phyloP scores from a whole-genome alignment of 2,329 filamentous ascomycete species.

The Colletotrichum brevisporum region DNA sequence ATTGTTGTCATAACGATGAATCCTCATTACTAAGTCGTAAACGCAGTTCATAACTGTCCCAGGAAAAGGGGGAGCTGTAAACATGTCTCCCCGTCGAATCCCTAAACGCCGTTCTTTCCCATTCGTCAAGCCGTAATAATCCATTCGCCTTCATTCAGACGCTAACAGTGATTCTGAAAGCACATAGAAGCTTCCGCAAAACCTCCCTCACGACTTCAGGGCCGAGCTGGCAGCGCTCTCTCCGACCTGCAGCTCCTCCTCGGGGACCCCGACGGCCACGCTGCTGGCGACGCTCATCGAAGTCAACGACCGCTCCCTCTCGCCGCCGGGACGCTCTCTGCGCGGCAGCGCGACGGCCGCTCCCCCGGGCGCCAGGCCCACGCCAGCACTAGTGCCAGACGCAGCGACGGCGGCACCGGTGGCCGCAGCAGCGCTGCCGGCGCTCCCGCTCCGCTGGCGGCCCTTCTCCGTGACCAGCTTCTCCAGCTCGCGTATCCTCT shows the following conservation, averaged over 20 bases:
- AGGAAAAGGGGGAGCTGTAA: neutral
- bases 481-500: conserved; percentile 74
- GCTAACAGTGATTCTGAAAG: conserved; percentile 18
- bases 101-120: conserved; percentile 28
- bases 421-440: conserved; percentile 55
- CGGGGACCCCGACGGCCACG: conserved; percentile 68
- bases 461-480: conserved; percentile 66
- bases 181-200: neutral
- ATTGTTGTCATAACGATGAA: neutral
- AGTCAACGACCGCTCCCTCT: conserved; percentile 59
- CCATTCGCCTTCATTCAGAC: conserved; percentile 3
- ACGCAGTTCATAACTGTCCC: neutral
- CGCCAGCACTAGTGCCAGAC: conserved; percentile 43
- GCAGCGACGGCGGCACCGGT: too few species aligned
- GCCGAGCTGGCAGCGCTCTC: conserved; percentile 72
- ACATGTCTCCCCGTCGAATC: neutral
- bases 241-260: conserved; percentile 72
- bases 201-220: conserved; percentile 38
- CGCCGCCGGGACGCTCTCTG: conserved; percentile 54
- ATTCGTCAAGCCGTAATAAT: conserved; percentile 28
- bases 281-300: conserved; percentile 59
- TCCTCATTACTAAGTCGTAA: conserved; percentile 23
- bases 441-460: conserved; percentile 65
- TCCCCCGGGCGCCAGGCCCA: conserved; percentile 44
- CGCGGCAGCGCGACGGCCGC: conserved; percentile 60